phyloP scores from a whole-genome alignment of 2,329 filamentous ascomycete species.

The Didymella arachidicola region DNA sequence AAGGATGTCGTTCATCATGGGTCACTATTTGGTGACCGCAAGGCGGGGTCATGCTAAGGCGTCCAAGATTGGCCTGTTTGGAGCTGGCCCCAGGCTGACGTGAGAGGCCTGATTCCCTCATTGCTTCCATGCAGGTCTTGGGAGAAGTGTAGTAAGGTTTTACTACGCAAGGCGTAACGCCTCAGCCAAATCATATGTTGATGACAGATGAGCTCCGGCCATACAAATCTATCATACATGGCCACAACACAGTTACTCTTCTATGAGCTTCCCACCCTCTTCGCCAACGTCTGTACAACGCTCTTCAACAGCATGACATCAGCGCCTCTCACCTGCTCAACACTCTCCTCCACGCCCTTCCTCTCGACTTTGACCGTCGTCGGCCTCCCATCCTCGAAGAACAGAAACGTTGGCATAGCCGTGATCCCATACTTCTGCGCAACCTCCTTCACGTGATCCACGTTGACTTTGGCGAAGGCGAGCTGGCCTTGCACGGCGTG shows the following conservation, averaged over 20 bases:
- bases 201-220: not conserved
- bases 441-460: conserved; percentile 58
- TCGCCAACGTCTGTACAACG: conserved; percentile 19
- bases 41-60: not conserved
- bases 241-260: too few species aligned
- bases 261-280: conserved; percentile 9
- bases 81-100: not conserved
- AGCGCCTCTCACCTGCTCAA: conserved; percentile 13
- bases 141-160: not conserved
- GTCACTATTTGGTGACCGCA: not conserved
- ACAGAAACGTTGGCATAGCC: conserved; percentile 47
- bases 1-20: not conserved
- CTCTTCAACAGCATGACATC: conserved; percentile 20
- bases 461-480: conserved; percentile 63
- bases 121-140: not conserved
- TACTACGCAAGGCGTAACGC: too few species aligned
- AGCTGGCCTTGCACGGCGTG: conserved; percentile 55
- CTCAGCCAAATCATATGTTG: too few species aligned
- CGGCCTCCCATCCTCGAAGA: conserved; percentile 27
- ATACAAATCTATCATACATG: not conserved
- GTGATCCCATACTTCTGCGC: conserved; percentile 57
- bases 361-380: conserved; percentile 26
- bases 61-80: not conserved
- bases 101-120: not conserved
- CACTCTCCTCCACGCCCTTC: conserved; percentile 1